Evolutionary conservation across 768 basidiomycete species (phyloP).

Genomic region (Gautieria morchelliformis): DNA sequence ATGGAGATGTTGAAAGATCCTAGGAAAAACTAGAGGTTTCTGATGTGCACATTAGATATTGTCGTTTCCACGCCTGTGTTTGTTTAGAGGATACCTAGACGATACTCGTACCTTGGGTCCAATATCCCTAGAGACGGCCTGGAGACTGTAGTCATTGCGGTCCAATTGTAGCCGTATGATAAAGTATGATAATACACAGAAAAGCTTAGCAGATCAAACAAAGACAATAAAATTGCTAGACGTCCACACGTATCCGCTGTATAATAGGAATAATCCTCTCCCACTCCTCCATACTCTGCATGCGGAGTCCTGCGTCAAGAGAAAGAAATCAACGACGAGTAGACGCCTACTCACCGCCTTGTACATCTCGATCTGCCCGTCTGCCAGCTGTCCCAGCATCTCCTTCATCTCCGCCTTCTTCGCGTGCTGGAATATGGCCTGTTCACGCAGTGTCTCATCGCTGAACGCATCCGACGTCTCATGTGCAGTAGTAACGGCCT

Average conservation of each 20-base stretch:
- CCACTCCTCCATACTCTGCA: slow-evolving; percentile 93
- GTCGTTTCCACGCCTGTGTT: too few species aligned
- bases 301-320: slow-evolving; percentile 2
- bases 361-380: slow-evolving; percentile 94
- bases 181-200: neutral
- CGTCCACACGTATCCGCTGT: slow-evolving; percentile 89
- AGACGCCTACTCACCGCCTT: slow-evolving; percentile 45
- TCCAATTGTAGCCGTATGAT: neutral
- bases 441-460: slow-evolving; percentile 88
- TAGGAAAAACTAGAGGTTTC: neutral
- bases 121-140: too few species aligned
- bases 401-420: slow-evolving; percentile 98
- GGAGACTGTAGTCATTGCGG: too few species aligned
- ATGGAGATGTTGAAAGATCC: slow-evolving; percentile 22
- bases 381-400: slow-evolving; percentile 78
- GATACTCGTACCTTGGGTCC: too few species aligned
- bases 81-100: too few species aligned
- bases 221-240: slow-evolving; percentile 29
- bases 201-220: neutral
- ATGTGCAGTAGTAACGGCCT: slow-evolving; percentile 89
- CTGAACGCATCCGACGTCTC: slow-evolving; percentile 96
- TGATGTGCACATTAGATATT: too few species aligned
- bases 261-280: slow-evolving; percentile 89
- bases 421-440: slow-evolving; percentile 77
- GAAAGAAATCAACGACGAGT: neutral